A percentile compares a stretch with the other conserved stretches of the same genome.
These are phyloP conservation scores for Boletus austroedulis DNA, from an alignment of 1,284 basidiomycete genomes.

Conservation along the genomic window DNA sequence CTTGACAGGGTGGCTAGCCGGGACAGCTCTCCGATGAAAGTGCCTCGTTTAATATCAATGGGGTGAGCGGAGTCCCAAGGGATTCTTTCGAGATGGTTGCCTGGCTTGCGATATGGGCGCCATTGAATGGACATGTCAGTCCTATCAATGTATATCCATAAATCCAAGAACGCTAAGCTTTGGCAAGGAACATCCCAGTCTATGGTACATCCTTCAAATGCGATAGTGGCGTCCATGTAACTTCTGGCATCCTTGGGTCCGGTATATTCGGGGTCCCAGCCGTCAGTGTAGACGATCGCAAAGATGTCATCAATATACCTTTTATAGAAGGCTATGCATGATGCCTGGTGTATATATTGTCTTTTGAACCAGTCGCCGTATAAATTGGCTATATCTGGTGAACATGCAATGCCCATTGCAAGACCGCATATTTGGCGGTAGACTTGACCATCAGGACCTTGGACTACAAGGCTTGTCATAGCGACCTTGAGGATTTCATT, in stretches of 20 bases:
- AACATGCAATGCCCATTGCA: background rate
- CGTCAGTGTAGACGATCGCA: background rate
- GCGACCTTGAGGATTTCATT: background rate
- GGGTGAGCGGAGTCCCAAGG: background rate
- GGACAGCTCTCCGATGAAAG: background rate
- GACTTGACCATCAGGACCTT: background rate
- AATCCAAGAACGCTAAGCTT: background rate
- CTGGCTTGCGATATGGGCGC: background rate
- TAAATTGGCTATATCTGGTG: background rate
- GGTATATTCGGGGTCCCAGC: background rate
- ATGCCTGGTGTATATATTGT: background rate
- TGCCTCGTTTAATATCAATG: background rate
- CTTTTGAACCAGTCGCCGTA: background rate
- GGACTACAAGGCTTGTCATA: background rate
- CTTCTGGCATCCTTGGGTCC: too few species aligned
- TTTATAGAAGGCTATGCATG: background rate
- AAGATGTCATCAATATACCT: background rate
- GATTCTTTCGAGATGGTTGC: background rate
- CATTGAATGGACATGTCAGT: background rate
- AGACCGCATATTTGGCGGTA: background rate
- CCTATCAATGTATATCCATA: background rate
- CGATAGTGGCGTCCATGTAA: background rate
- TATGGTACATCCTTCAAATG: background rate
- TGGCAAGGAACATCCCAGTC: background rate
- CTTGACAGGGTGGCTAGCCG: background rate